phyloP scores from a whole-genome alignment of 768 basidiomycete genomes.

The Leccinum boreale region DNA sequence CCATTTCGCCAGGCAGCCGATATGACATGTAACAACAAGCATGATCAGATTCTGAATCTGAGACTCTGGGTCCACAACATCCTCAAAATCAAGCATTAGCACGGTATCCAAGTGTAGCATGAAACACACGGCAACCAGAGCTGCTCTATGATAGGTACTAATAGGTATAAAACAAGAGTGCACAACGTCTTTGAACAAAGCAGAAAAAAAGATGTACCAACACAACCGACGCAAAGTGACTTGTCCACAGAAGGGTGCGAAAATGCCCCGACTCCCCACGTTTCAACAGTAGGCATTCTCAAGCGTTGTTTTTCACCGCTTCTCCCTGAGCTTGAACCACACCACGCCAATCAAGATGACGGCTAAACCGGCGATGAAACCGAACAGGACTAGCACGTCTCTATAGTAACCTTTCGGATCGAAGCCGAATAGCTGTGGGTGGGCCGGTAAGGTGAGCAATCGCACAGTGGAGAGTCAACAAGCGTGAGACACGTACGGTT shows the following conservation, averaged over 20 bases:
- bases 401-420: conserved; percentile 78
- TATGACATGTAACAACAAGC: too few relatives aligned
- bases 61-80: background rate
- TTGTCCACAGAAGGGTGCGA: background rate
- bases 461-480: background rate
- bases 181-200: background rate
- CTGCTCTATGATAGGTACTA: background rate
- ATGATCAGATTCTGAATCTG: too few relatives aligned
- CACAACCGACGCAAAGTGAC: background rate
- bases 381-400: conserved; percentile 84
- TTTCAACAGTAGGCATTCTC: too few relatives aligned
- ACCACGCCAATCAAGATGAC: conserved; percentile 70
- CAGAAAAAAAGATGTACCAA: background rate
- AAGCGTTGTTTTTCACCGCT: conserved; percentile 43
- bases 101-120: background rate
- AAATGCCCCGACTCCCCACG: background rate
- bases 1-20: conserved; percentile 77
- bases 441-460: background rate
- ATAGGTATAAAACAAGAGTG: background rate
- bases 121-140: background rate
- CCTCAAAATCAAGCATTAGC: too few relatives aligned
- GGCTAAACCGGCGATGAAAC: conserved; percentile 79
- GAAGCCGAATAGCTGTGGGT: conserved; percentile 81
- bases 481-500: conserved; percentile 44
- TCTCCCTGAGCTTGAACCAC: conserved; percentile 74